phyloP scores from a whole-genome alignment of 257 asterid species.

The Nicotiana otophora region DNA sequence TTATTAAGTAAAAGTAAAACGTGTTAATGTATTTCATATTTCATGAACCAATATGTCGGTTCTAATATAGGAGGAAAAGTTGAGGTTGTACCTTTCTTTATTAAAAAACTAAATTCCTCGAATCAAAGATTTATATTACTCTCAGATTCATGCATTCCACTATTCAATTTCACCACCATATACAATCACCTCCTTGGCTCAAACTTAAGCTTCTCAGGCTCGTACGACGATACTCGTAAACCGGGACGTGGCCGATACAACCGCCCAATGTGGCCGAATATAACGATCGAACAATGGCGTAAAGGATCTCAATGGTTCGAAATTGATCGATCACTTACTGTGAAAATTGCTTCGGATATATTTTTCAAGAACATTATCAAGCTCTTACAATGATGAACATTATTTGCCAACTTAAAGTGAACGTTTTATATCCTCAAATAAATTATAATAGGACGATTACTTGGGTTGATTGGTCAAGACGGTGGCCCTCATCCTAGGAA shows the following conservation, averaged over 20 bases:
- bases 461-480: conserved; percentile 63
- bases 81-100: too few species aligned
- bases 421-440: conserved; percentile 39
- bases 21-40: too few species aligned
- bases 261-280: conserved; percentile 42
- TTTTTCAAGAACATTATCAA: conserved; percentile 33
- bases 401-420: conserved; percentile 57
- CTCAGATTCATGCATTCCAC: too few species aligned
- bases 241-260: conserved; percentile 62
- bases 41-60: too few species aligned
- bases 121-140: too few species aligned
- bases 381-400: conserved; percentile 26
- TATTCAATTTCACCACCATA: too few species aligned
- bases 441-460: conserved; percentile 44
- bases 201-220: conserved; percentile 35
- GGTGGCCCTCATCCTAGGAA: conserved; percentile 64
- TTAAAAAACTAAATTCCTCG: too few species aligned
- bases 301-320: too few species aligned
- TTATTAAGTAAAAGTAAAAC: too few species aligned
- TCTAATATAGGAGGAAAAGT: too few species aligned
- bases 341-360: conserved; percentile 34
- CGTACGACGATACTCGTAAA: conserved; percentile 42
- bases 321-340: conserved; percentile 41
- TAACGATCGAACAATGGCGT: conserved; percentile 28
- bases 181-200: background rate